Base-by-base conservation (phyloP, 1,284 basidiomycete species). In the Cystobasidium slooffiae region DNA sequence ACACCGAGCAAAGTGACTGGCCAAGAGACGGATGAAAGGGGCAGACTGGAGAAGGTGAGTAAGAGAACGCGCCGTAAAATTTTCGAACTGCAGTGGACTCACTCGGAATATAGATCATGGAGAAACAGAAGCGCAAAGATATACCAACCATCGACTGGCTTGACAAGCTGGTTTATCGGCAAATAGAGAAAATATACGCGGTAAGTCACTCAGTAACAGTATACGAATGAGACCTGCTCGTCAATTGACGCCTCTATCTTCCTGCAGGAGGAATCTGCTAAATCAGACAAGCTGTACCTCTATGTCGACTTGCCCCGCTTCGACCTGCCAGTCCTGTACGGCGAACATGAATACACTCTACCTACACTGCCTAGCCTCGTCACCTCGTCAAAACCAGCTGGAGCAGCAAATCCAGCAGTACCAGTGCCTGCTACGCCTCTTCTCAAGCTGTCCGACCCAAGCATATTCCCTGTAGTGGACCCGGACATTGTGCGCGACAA, bases 251-350 rank as follows among this genome's bases (percentile, higher is more conserved):
- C 9, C 59, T 31, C 14, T 58, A 63, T 18, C 61, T 63, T 8
- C 31, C 31, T 66, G 8, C 78, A 94, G 92, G 88, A 88, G 7
- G 93, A 95, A 82, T 89, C 92, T 0, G 88, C 89, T 79, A 94
- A 93, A 81, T 95, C 93, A 0, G 88, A 94, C 75, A 91, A 92
- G 78, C 84, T 97, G 31, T 97, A 93, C 80, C 86, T 99, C 5
- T 98, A 98, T 81, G 89, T 99, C 58, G 96, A 99, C 83, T 82
- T 99, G 47, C 97, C 96, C 0, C 88, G 93, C n/a, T 99, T 97
- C 80, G 96, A 98, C 81, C 95, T 97, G 81, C 96, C 97, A 0
- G 90, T 99, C n/a, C 90, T 99, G 59, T 99, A 92, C 82, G 92
- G 90, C 75, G 96, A 97, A 83, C 88, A 61, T 31, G 81, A 82